Evolutionary conservation across 306 rosid genomes (phyloP).

Genomic region (Hippophae gyantsensis): DNA sequence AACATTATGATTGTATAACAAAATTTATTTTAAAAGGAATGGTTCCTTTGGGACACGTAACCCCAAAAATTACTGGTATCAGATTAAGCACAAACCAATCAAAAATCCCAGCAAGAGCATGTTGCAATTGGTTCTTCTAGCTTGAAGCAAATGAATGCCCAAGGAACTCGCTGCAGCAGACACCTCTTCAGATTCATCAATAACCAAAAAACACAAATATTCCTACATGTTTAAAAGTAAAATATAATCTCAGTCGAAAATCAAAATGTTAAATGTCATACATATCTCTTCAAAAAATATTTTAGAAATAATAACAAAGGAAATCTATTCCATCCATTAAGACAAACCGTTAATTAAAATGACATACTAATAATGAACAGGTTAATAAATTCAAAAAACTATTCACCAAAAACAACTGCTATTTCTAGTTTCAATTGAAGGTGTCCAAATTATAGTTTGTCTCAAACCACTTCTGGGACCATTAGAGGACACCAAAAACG

Average conservation of each 20-base stretch:
- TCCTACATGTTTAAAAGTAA: constrained; percentile 51
- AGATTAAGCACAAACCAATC: constrained; percentile 42
- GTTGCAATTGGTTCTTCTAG: constrained; percentile 35
- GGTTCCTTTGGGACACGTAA: constrained; percentile 1
- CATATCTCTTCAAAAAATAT: background rate
- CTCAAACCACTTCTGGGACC: background rate
- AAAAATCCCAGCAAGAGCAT: constrained; percentile 53
- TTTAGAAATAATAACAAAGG: background rate
- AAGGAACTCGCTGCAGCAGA: constrained; percentile 64
- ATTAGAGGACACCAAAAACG: background rate
- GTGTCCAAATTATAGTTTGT: background rate
- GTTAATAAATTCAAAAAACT: too few species aligned
- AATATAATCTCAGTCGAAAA: constrained; percentile 13
- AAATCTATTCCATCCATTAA: background rate
- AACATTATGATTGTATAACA: constrained; percentile 12
- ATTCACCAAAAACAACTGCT: background rate
- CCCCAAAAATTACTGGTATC: constrained; percentile 7
- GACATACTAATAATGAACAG: too few species aligned
- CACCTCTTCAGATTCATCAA: constrained; percentile 68
- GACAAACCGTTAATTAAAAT: background rate
- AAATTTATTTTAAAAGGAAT: constrained; percentile 2
- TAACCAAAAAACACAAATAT: constrained; percentile 64
- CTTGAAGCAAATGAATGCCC: constrained; percentile 36
- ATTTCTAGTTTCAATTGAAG: background rate
- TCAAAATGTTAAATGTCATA: constrained; percentile 5